phyloP scores from a whole-genome alignment of 2,329 filamentous ascomycete species.

The Ophioceras dolichostomum region DNA sequence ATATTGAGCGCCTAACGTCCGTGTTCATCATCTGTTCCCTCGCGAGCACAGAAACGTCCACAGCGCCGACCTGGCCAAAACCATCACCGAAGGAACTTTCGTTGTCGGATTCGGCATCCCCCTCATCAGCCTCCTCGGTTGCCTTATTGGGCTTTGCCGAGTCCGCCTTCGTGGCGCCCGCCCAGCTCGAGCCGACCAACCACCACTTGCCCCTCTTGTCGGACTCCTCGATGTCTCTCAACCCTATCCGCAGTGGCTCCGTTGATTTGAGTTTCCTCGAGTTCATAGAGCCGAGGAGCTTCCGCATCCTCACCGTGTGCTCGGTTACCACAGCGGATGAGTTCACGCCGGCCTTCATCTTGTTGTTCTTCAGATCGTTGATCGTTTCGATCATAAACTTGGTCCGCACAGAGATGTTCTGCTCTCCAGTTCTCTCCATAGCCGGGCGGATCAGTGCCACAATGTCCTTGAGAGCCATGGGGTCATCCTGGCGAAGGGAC shows the following conservation, averaged over 20 bases:
- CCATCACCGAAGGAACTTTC: slow-evolving; percentile 9
- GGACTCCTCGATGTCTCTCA: slow-evolving; percentile 70
- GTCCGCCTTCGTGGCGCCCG: slow-evolving; percentile 12
- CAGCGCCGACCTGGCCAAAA: slow-evolving; percentile 48
- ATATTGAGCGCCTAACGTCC: slow-evolving; percentile 78
- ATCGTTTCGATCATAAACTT: slow-evolving; percentile 98
- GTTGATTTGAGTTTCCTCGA: slow-evolving; percentile 53
- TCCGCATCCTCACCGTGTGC: slow-evolving; percentile 80
- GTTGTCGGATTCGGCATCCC: slow-evolving; percentile 14
- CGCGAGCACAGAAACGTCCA: slow-evolving; percentile 45
- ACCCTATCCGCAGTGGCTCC: slow-evolving; percentile 70
- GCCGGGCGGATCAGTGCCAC: slow-evolving; percentile 65
- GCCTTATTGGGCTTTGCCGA: not conserved
- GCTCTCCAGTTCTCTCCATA: slow-evolving; percentile 51
- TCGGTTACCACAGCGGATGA: slow-evolving; percentile 66
- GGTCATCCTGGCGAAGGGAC: slow-evolving; percentile 79
- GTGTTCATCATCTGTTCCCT: slow-evolving; percentile 78
- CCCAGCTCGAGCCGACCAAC: slow-evolving; percentile 93
- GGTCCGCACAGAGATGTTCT: slow-evolving; percentile 70
- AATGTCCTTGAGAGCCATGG: slow-evolving; percentile 79
- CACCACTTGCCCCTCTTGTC: slow-evolving; percentile 95
- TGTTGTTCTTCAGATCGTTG: slow-evolving; percentile 88
- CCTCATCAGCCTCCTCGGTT: too few relatives aligned
- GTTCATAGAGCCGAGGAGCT: slow-evolving; percentile 70
- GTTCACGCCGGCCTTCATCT: slow-evolving; percentile 56